These are phyloP conservation scores for Podaxis sp. DNA, from an alignment of 768 basidiomycete genomes.

Conservation along the genomic window DNA sequence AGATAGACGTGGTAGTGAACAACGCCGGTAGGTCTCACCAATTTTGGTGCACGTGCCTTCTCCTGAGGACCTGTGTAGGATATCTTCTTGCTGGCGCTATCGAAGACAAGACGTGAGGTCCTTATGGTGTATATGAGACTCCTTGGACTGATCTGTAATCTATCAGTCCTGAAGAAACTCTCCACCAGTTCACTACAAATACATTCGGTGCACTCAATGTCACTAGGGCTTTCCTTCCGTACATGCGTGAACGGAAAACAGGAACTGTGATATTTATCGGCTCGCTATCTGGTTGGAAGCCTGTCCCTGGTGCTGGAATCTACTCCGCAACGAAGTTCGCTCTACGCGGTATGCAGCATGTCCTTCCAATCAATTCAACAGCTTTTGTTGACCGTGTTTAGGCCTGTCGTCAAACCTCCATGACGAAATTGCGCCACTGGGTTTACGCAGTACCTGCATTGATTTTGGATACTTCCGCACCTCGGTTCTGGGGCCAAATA, in stretches of 20 bases:
- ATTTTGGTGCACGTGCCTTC: neutral
- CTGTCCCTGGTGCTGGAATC: slow-evolving; percentile 33
- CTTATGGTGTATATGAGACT: neutral
- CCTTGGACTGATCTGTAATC: neutral
- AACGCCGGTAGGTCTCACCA: slow-evolving; percentile 36
- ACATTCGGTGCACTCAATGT: slow-evolving; percentile 46
- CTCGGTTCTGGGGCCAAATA: slow-evolving; percentile 26
- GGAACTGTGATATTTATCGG: slow-evolving; percentile 46
- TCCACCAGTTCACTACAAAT: slow-evolving; percentile 40
- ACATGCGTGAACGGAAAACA: slow-evolving; percentile 41
- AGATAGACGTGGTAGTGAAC: slow-evolving; percentile 46
- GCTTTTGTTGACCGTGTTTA: slow-evolving; percentile 1
- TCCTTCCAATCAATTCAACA: neutral
- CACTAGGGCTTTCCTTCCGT: slow-evolving; percentile 45
- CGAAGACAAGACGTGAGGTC: slow-evolving; percentile 32
- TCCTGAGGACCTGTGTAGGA: slow-evolving; percentile 22
- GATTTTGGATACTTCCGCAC: slow-evolving; percentile 43
- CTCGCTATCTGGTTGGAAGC: slow-evolving; percentile 40
- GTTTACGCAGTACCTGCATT: slow-evolving; percentile 35
- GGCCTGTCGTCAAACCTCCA: slow-evolving; percentile 33
- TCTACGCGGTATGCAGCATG: slow-evolving; percentile 25
- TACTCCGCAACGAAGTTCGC: slow-evolving; percentile 42
- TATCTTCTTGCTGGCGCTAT: slow-evolving; percentile 33
- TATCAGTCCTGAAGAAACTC: slow-evolving; percentile 42
- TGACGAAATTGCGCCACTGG: slow-evolving; percentile 37